Evolutionary conservation across 345 rosid species (phyloP), one percentile per base, ranked within the genome.

Genomic region (Odontarrhena argentea): DNA sequence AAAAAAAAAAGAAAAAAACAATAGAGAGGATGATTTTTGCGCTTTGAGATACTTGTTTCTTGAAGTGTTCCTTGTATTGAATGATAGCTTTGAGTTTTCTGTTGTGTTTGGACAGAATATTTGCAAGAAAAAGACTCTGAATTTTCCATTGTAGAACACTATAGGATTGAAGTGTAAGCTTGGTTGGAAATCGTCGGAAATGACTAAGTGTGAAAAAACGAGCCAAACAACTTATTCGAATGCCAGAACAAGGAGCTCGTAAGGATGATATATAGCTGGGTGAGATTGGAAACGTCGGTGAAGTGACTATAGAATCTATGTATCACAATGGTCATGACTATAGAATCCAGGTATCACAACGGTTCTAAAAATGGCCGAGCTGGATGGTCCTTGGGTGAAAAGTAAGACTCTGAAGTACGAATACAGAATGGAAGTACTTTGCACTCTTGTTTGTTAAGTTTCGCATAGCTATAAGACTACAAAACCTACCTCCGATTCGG

Each of bases 41-140:
- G 18, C 35, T 15, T 49, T 68, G 51, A 62, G 12, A 5, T 48
- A 22, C 24, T 37, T 59, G 34, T 59, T 36, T 50, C 13, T 35
- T 14, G 11, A 42, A 60, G 47, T 43, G 55, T 43, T 48, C 37
- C 10, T 60, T 52, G 48, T 57, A 28, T 57, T 57, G 49, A 37
- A 26, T 26, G 52, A 35, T 47, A 52, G 11, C 34, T 61, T 53
- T 69, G 40, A 52, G 26, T 9, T 41, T 50, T 49, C 42, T 49
- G 37, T 41, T 50, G 26, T 18, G 9, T 35, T 48, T 36, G 55
- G 22, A 18, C 40, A 36, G 25, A 7, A 4, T 37, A 36, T 18
- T 37, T 68, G 37, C 58, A 57, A 37, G 8, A 12, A 37, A 18
- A 37, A 46, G 2, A 24, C 47, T 38, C 11, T 2, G 52, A 4